Conservation (phyloP, 2,329 filamentous ascomycete genomes). For the Stachybotrys echinatus region DNA sequence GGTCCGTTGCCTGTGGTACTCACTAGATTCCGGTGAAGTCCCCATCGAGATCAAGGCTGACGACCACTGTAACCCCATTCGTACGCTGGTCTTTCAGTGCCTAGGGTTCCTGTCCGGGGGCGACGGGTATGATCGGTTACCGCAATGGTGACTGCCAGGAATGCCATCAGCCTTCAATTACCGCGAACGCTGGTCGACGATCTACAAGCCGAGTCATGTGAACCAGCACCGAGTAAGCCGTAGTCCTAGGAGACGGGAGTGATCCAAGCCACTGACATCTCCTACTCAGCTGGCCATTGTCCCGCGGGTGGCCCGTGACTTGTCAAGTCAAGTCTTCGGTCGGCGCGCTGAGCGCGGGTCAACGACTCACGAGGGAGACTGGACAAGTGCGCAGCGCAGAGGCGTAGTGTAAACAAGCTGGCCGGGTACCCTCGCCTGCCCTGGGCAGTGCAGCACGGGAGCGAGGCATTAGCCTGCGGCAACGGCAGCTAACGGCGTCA, state of each 20-base stretch:
- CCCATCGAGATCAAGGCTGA: background rate
- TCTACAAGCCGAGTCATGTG: too few relatives aligned
- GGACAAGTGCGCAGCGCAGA: too few relatives aligned
- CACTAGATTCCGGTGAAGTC: background rate
- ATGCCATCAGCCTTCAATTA: too few relatives aligned
- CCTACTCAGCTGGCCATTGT: background rate
- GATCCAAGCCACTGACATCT: background rate
- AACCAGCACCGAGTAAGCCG: background rate
- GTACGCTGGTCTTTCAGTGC: background rate
- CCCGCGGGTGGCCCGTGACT: too few relatives aligned
- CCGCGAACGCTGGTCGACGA: too few relatives aligned
- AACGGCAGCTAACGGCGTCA: background rate
- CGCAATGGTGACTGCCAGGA: too few relatives aligned
- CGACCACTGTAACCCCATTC: background rate
- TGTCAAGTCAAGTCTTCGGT: background rate
- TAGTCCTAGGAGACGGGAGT: background rate
- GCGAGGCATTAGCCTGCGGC: constrained; percentile 16
- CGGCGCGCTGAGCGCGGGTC: too few relatives aligned
- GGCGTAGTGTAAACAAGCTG: background rate
- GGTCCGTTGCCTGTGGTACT: background rate
- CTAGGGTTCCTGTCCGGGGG: too few relatives aligned
- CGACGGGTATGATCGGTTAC: background rate
- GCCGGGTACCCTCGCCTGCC: background rate
- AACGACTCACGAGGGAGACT: too few relatives aligned
- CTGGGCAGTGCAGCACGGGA: constrained; percentile 16